Percentiles rank a stretch among this genome's conserved stretches.
These are phyloP conservation scores for Thalassiosira allenii DNA, from an alignment of 352 stramenopile genomes.

Conservation along the genomic window DNA sequence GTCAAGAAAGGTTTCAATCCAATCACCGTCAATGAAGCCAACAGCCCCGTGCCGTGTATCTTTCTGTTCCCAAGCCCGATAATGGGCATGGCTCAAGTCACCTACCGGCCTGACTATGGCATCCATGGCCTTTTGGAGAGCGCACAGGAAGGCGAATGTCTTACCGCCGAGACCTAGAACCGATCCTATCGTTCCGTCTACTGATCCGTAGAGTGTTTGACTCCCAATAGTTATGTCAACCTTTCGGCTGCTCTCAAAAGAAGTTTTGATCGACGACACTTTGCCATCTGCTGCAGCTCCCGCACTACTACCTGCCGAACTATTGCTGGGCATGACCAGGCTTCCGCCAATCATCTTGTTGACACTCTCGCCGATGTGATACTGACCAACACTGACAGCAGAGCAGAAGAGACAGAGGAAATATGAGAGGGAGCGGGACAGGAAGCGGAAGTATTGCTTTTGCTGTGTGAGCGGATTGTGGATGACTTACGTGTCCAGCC, in stretches of 20 bases:
- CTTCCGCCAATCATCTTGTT: slow-evolving; percentile 95
- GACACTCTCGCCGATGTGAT: slow-evolving; percentile 95
- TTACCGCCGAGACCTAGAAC: slow-evolving; percentile 91
- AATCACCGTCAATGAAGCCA: slow-evolving; percentile 96
- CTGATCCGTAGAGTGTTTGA: slow-evolving; percentile 93
- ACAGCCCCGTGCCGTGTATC: not conserved
- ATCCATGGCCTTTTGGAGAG: slow-evolving; percentile 91
- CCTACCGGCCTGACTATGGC: slow-evolving; percentile 91
- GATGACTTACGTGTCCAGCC: slow-evolving; percentile 94
- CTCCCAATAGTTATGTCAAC: slow-evolving; percentile 72
- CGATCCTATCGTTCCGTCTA: slow-evolving; percentile 95
- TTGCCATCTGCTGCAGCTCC: slow-evolving; percentile 14
- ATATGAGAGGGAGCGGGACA: too few relatives aligned
- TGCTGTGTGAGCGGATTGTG: too few relatives aligned
- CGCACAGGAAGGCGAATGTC: slow-evolving; percentile 91
- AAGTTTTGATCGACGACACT: slow-evolving; percentile 18
- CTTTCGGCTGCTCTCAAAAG: slow-evolving; percentile 29
- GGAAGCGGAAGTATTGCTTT: too few relatives aligned
- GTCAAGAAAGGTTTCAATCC: slow-evolving; percentile 95
- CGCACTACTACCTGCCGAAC: slow-evolving; percentile 7
- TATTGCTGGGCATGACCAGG: slow-evolving; percentile 90
- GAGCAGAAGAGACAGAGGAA: too few relatives aligned
- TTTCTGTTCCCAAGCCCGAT: slow-evolving; percentile 92
- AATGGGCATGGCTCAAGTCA: slow-evolving; percentile 92
- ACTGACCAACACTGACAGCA: slow-evolving; percentile 93